Conservation (phyloP, 176 grass and related monocot genomes). For the Avena insularis region DNA sequence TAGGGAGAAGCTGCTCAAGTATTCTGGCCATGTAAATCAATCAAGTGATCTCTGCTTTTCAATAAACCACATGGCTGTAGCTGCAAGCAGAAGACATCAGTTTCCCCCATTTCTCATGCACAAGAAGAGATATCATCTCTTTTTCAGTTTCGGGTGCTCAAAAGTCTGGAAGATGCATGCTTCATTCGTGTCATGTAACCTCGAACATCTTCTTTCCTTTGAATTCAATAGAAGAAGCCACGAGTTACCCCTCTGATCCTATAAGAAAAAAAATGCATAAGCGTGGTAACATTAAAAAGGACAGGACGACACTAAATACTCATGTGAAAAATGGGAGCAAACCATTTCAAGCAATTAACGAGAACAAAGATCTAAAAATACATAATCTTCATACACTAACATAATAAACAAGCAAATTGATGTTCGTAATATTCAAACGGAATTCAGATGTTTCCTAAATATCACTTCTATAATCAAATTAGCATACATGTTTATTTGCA, state of each 20-base stretch:
- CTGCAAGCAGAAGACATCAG: conserved; percentile 20
- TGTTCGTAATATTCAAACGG: not conserved
- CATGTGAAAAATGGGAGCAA: conserved; percentile 15
- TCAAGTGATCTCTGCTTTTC: not conserved
- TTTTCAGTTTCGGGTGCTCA: not conserved
- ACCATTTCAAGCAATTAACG: conserved; percentile 7
- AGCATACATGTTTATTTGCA: not conserved
- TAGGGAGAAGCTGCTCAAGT: not conserved
- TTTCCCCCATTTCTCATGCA: not conserved
- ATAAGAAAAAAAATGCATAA: not conserved
- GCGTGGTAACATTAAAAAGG: not conserved
- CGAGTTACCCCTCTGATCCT: not conserved
- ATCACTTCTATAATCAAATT: conserved; percentile 22
- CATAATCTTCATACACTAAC: not conserved
- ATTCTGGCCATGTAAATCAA: not conserved
- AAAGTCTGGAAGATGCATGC: conserved; percentile 9
- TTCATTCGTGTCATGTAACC: conserved; percentile 13
- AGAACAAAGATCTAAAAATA: not conserved
- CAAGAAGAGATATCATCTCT: not conserved
- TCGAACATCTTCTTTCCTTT: not conserved
- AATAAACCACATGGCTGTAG: not conserved
- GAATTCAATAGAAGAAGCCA: not conserved
- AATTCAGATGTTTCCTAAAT: not conserved
- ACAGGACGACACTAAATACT: not conserved
- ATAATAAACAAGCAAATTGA: conserved; percentile 3